phyloP scores from a whole-genome alignment of 139 green algal genomes.

The Micractinium conductrix region DNA sequence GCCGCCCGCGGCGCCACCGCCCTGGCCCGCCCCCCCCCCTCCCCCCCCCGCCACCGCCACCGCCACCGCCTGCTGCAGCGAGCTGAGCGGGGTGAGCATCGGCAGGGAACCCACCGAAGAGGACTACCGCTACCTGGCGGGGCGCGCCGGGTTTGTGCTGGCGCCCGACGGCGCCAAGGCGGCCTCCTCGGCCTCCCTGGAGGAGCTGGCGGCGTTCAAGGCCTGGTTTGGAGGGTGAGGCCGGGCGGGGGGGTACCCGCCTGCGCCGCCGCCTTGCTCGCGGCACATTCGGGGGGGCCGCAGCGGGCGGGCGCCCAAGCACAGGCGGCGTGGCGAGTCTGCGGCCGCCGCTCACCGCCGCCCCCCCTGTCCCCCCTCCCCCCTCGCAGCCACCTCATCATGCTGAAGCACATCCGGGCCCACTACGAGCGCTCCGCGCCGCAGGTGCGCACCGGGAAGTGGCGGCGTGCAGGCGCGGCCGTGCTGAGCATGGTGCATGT shows the following conservation, averaged over 20 bases:
- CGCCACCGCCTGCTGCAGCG: not conserved
- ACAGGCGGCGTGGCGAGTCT: too few species aligned
- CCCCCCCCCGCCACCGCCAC: too few species aligned
- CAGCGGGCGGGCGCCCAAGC: too few species aligned
- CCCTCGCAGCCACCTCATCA: not conserved
- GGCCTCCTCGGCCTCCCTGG: not conserved
- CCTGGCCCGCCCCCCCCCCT: not conserved
- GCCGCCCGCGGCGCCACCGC: too few species aligned
- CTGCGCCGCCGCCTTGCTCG: too few species aligned
- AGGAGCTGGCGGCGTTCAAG: constrained; percentile 29
- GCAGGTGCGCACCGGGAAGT: too few species aligned
- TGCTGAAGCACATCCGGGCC: constrained; percentile 18
- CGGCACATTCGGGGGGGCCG: too few species aligned
- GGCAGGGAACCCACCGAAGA: not conserved
- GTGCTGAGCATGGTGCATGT: too few species aligned
- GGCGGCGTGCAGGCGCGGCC: too few species aligned
- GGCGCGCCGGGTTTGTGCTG: constrained; percentile 8
- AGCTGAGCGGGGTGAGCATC: constrained; percentile 3
- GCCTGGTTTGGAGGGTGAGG: constrained; percentile 13
- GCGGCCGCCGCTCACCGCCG: too few species aligned
- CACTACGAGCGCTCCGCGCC: constrained; percentile 11
- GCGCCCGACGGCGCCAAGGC: not conserved
- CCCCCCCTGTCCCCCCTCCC: not conserved
- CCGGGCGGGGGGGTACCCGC: too few species aligned
- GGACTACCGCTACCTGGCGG: constrained; percentile 21